A percentile compares a stretch with the other conserved stretches of the same genome.
Evolutionary conservation across 2,329 filamentous ascomycete species (phyloP).

Genomic region (Xylaria sp.): DNA sequence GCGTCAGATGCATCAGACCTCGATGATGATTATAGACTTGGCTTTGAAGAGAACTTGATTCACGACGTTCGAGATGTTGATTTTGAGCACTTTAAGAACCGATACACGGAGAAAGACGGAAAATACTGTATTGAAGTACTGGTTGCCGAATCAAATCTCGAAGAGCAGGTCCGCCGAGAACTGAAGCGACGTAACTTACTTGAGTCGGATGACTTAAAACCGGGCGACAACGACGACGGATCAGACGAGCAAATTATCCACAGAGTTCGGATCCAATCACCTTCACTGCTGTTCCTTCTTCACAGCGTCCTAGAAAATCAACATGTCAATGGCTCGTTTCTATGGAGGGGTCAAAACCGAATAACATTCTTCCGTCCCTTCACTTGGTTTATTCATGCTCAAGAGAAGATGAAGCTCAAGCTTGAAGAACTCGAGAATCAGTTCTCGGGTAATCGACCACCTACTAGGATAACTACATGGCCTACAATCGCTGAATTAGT

Average conservation of each 20-base stretch:
- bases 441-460: background rate
- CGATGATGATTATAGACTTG: conserved; percentile 1
- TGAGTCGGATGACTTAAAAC: background rate
- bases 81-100: conserved; percentile 18
- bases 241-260: conserved; percentile 11
- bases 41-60: conserved; percentile 6
- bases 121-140: conserved; percentile 16
- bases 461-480: background rate
- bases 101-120: conserved; percentile 4
- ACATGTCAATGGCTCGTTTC: background rate
- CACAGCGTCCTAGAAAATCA: background rate
- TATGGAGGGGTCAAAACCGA: conserved; percentile 12
- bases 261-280: conserved; percentile 11
- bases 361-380: conserved; percentile 9
- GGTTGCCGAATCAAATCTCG: background rate
- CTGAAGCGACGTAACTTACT: background rate
- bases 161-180: conserved; percentile 9
- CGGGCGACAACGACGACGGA: background rate
- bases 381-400: background rate
- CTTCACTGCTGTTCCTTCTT: conserved; percentile 1
- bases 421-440: background rate
- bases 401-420: background rate
- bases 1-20: conserved; percentile 3
- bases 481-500: background rate
- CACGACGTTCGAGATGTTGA: conserved; percentile 8